Evolutionary conservation across 805 yeast genomes (phyloP).

Genomic region (Spathaspora sp.): DNA sequence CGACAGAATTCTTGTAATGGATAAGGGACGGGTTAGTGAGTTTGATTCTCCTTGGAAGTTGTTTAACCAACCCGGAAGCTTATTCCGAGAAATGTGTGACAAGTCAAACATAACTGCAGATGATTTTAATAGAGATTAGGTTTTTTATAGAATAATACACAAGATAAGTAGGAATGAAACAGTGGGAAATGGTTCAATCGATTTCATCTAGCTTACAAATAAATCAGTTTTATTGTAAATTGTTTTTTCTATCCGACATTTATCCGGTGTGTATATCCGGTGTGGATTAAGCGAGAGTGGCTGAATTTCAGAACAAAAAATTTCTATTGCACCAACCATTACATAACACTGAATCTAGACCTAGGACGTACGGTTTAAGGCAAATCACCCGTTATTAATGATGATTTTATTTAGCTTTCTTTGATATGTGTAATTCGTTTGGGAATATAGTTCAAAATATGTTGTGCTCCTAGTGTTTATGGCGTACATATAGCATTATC

Average conservation of each 20-base stretch:
- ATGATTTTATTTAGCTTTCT: too few species aligned
- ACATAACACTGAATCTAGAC: background rate
- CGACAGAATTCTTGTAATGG: conserved; percentile 33
- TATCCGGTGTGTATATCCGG: background rate
- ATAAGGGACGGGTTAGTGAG: conserved; percentile 29
- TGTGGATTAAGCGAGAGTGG: background rate
- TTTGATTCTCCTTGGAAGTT: conserved; percentile 32
- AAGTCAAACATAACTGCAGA: conserved; percentile 28
- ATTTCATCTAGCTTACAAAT: too few species aligned
- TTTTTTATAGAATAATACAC: background rate
- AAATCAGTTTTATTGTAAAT: too few species aligned
- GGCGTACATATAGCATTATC: too few species aligned
- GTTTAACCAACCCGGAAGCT: conserved; percentile 21
- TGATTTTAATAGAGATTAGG: conserved; percentile 17
- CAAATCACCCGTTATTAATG: too few species aligned
- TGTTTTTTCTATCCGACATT: background rate
- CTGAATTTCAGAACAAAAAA: background rate
- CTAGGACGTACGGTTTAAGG: background rate
- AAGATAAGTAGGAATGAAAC: too few species aligned
- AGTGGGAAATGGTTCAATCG: too few species aligned
- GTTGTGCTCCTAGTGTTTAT: too few species aligned
- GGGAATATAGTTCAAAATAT: too few species aligned
- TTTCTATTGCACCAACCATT: background rate
- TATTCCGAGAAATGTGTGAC: conserved; percentile 34
- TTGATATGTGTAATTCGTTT: too few species aligned